Evolutionary conservation across 2,329 filamentous ascomycete species (phyloP).

Genomic region (Cladophialophora carrionii): DNA sequence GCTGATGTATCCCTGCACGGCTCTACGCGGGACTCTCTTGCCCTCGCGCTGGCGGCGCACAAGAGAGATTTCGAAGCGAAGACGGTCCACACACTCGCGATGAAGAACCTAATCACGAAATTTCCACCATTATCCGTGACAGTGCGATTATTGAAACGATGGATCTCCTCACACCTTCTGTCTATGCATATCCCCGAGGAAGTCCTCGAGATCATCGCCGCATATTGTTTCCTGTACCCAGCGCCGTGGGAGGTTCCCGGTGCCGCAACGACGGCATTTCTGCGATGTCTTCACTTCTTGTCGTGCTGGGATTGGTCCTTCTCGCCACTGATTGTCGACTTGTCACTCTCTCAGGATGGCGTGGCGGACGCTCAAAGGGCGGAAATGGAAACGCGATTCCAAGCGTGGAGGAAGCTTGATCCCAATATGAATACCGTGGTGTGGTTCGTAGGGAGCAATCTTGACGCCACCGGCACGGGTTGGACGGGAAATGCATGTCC

Average conservation of each 20-base stretch:
- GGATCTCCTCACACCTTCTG: constrained; percentile 85
- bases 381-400: constrained; percentile 62
- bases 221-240: constrained; percentile 76
- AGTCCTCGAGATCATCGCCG: constrained; percentile 79
- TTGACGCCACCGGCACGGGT: constrained; percentile 75
- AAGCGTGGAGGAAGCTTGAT: constrained; percentile 85
- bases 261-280: constrained; percentile 75
- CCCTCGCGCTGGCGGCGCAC: constrained; percentile 69
- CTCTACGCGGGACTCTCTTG: constrained; percentile 68
- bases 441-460: constrained; percentile 77
- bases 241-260: constrained; percentile 79
- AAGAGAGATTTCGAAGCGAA: constrained; percentile 72
- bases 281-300: constrained; percentile 77
- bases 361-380: constrained; percentile 58
- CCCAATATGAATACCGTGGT: constrained; percentile 82
- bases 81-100: constrained; percentile 78
- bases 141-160: constrained; percentile 82
- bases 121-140: constrained; percentile 78
- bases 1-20: constrained; percentile 71
- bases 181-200: constrained; percentile 75
- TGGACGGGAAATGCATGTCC: constrained; percentile 75
- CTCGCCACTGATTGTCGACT: constrained; percentile 79
- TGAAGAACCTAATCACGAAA: constrained; percentile 78
- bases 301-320: constrained; percentile 90
- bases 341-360: constrained; percentile 57